Base-by-base conservation (phyloP, 371 early-diverging fungal species). In the Mortierella sp. region DNA sequence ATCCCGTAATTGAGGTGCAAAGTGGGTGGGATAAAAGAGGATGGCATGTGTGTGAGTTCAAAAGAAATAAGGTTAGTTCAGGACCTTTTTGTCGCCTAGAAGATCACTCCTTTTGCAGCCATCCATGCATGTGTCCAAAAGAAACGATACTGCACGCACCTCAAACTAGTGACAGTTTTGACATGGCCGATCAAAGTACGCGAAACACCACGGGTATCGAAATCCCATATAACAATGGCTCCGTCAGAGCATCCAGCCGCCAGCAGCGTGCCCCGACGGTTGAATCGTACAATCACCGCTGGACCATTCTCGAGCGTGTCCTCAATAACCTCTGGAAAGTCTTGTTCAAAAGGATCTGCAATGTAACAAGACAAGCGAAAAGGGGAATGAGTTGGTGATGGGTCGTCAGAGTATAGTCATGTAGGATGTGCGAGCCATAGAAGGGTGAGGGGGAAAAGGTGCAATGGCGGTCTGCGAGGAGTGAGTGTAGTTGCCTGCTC, bases 181-280 rank as follows among this genome's bases (percentile, higher is more conserved):
- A 89, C 89, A 78, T 94, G 94, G 1, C 94, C 94, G 5, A 79
- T 39, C 13, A 95, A 84, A 55, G 80, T 85, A n/a, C 90, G 83
- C 21, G 91, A 83, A 12, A 94, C 81, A 19, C 88, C 88, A 43
- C 91, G 85, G 16, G 95, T 92, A 62, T 93, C 92, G 77, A 95
- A 90, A 70, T 96, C 96, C 92, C 93, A 94, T 21, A 97, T 82
- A n/a, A 86, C 82, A 65, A 91, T 89, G 8, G 85, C 80, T n/a
- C 97, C 97, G 67, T 94, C 94, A 2, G 83, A 78, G 62, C 91
- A 89, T 29, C 93, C 95, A 3, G 91, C 90, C 25, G 94, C 96
- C 58, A 96, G 74, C 31, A 89, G 73, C 5, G 89, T 91, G 22
- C 95, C 95, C 52, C 85, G 79, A 77, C 87, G 82, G 70, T 93